Base-by-base conservation (phyloP, 2,329 filamentous ascomycete species). In the Cadophora luteo-olivacea region DNA sequence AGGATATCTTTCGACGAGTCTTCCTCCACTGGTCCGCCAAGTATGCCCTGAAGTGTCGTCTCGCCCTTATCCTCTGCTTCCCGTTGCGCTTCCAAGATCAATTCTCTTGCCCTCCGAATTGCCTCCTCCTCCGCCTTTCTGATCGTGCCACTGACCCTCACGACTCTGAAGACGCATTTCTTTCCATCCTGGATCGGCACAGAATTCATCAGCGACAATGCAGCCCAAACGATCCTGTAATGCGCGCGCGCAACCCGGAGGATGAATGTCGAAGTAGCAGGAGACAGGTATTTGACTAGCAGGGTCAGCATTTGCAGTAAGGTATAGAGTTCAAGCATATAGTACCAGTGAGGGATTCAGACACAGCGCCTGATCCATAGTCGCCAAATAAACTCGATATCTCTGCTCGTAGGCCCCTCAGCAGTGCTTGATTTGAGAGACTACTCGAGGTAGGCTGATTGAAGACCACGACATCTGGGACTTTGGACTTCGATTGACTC, bases 181-280 rank as follows among this genome's bases (percentile, higher is more conserved):
- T 85, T 83, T 29, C 87, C 86, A 76, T 83, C 84, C 68, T 81
- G 85, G 2, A 86, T 80, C 8, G 88, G 82, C 0, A 97, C 82
- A 19, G 81, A 85, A 25, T 89, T 89, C 83, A 96, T 91, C 74
- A 94, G 92, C 0, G 93, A 92, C 64, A 99, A 82, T 0, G 94
- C 92, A 0, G 94, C 90, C 96, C 96, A 99, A 4, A 97, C 90
- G 70, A 97, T 86, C 58, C 93, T 87, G 78, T 94, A 97, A 73
- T 97, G 90, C 19, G 90, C 89, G 67, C 96, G 89, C 3, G 92
- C 89, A 72, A 94, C 93, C 71, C 92, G 89, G 49, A 99, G 84
- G 69, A 99, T 99, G 65, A 95, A 93, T 0, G 95, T 99, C 6
- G 93, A 97, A 0, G 96, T 99, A n/a, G 94, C 92, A 3, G 89